A percentile compares a stretch with the other conserved stretches of the same genome.
phyloP scores from a whole-genome alignment of 2,329 filamentous ascomycete species.

The Stenocarpella maydis region DNA sequence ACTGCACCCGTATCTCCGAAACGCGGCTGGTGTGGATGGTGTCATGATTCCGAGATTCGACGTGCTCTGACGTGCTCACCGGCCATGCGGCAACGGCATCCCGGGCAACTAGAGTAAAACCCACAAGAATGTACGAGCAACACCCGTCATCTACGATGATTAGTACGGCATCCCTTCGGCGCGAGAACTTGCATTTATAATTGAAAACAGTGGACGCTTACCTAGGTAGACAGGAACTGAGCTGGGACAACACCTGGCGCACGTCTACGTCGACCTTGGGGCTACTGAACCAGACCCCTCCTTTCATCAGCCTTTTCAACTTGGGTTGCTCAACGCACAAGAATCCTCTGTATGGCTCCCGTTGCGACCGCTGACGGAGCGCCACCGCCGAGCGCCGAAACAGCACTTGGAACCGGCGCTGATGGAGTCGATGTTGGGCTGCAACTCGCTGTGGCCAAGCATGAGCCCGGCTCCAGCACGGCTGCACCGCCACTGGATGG shows the following conservation, averaged over 20 bases:
- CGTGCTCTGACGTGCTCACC: slow-evolving; percentile 35
- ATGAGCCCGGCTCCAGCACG: not conserved
- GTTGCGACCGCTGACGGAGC: not conserved
- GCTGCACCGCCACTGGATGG: not conserved
- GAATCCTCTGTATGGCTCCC: not conserved
- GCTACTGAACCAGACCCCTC: not conserved
- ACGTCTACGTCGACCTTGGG: not conserved
- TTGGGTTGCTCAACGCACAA: not conserved
- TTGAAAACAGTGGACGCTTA: not conserved
- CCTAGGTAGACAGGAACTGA: not conserved
- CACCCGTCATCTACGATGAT: not conserved
- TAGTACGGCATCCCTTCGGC: not conserved
- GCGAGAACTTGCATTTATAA: not conserved
- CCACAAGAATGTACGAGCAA: not conserved
- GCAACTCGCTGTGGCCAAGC: not conserved
- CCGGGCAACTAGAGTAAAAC: not conserved
- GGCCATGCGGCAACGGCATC: slow-evolving; percentile 12
- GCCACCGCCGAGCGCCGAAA: not conserved
- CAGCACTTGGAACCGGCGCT: not conserved
- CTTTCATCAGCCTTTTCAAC: not conserved
- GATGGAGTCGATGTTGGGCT: not conserved
- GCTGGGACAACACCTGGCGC: not conserved
- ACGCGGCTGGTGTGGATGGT: slow-evolving; percentile 29
- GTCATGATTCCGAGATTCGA: slow-evolving; percentile 29
- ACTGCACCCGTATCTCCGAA: not conserved